Evolutionary conservation across 2,329 filamentous ascomycete genomes (phyloP).

Genomic region (Cytospora piceicola): DNA sequence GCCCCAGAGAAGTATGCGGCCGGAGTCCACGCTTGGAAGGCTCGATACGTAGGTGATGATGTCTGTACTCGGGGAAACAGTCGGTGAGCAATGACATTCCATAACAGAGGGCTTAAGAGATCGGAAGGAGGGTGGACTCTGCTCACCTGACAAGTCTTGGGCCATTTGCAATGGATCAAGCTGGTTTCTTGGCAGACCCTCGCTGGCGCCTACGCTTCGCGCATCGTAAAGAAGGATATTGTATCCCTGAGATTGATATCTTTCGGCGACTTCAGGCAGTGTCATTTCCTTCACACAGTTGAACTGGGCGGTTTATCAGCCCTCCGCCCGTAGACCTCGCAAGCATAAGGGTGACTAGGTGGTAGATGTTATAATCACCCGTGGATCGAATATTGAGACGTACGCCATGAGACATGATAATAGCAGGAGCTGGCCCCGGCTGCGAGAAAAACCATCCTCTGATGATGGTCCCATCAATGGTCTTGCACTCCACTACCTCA

Average conservation of each 20-base stretch:
- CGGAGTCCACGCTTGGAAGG: background rate
- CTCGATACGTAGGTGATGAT: background rate
- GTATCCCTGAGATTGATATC: background rate
- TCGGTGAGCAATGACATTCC: no score
- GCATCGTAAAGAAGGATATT: conserved; percentile 6
- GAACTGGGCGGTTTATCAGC: background rate
- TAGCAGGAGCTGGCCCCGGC: background rate
- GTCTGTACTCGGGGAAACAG: background rate
- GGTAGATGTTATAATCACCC: no score
- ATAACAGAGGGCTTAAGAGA: no score
- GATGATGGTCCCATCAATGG: background rate
- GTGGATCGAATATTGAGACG: no score
- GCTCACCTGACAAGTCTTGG: background rate
- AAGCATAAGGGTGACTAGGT: no score
- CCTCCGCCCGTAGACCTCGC: no score
- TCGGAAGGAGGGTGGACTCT: no score
- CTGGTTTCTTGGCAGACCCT: background rate
- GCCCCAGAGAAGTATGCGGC: conserved; percentile 4
- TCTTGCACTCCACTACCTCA: conserved; percentile 1
- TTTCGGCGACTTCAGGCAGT: conserved; percentile 3
- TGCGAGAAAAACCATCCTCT: background rate
- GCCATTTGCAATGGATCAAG: background rate
- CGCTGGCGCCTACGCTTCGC: background rate
- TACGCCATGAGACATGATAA: conserved; percentile 12
- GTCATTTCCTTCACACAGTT: conserved; percentile 9